Conservation (phyloP, 768 basidiomycete species). For the Psilocybe cubensis region DNA sequence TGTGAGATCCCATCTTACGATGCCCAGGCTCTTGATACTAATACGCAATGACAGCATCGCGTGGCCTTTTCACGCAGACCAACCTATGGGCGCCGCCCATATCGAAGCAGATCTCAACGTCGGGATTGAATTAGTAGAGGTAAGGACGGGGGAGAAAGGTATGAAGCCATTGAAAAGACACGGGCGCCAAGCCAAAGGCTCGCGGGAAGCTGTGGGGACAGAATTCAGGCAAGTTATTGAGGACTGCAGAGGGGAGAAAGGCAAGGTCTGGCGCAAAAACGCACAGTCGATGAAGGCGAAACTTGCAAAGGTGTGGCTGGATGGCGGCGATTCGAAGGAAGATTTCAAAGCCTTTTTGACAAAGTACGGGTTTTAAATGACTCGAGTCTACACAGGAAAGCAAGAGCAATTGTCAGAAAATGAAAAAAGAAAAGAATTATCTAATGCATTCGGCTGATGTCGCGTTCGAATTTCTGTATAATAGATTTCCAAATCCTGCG, state of each 20-base stretch:
- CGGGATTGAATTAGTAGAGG: constrained; percentile 18
- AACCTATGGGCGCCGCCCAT: constrained; percentile 9
- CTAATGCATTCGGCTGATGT: no score
- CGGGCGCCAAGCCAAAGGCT: constrained; percentile 6
- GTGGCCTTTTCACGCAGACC: constrained; percentile 11
- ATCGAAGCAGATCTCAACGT: constrained; percentile 6
- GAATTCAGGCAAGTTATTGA: constrained; percentile 13
- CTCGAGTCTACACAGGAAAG: no score
- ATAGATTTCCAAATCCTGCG: no score
- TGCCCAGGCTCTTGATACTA: not conserved
- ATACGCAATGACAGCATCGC: constrained; percentile 1
- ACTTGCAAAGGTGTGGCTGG: constrained; percentile 1
- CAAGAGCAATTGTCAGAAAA: no score
- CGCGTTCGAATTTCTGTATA: no score
- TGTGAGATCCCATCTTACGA: not conserved
- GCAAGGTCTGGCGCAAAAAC: not conserved
- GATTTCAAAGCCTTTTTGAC: not conserved
- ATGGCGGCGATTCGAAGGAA: not conserved
- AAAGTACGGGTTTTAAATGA: constrained; percentile 1
- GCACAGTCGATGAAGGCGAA: constrained; percentile 1
- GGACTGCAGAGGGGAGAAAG: constrained; percentile 1
- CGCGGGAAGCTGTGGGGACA: constrained; percentile 14
- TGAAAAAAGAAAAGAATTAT: no score
- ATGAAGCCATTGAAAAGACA: constrained; percentile 9
- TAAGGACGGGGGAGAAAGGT: constrained; percentile 14